Base-by-base conservation (phyloP, 2,329 filamentous ascomycete genomes). In the Ploettnerulaceae sp. region DNA sequence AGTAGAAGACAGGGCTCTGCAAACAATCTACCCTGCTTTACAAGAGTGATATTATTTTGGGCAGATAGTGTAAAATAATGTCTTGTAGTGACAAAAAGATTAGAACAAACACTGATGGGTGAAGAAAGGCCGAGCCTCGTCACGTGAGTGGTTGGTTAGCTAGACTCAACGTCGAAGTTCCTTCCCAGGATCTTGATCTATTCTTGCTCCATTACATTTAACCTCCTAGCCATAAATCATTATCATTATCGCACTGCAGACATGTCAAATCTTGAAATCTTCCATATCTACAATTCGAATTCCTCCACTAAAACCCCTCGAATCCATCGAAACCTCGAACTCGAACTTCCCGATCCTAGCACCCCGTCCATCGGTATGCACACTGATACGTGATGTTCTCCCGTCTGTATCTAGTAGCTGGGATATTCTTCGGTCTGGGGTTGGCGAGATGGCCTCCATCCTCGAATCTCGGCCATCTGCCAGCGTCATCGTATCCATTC, bases 231-330 rank as follows among this genome's bases (percentile, higher is more conserved):
- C 24, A 25, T 28, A 14, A 35, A 36, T 21, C 22, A 36, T 44
- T 15, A 35, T 44, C 32, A 15, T 36, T 8, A 36, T 34, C 20
- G 11, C 25, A 33, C 11, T 26, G 32, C 41, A 22, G 32, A 29
- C 17, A n/a, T n/a, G 7, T 44, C 31, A 44, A 29, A 44, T 35
- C 41, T 44, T 44, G 24, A 44, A 29, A 28, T 44, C 32, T 21
- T 44, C 41, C 41, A 44, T 44, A 31, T 36, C 31, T n/a, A 44
- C 41, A 35, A 44, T 35, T 14, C 41, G 41, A 26, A 44, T 44
- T 2, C 41, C 41, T 5, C 41, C 41, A 21, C 31, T 35, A 17
- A 44, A 44, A 2, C 41, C 41, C 12, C 41, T 18, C 24, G 22
- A n/a, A 17, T 35, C 32, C 7, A 32, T 32, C 12, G 41, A 44